Conservation (phyloP, 116 monocot genomes). For the Phalaenopsis hybrid region DNA sequence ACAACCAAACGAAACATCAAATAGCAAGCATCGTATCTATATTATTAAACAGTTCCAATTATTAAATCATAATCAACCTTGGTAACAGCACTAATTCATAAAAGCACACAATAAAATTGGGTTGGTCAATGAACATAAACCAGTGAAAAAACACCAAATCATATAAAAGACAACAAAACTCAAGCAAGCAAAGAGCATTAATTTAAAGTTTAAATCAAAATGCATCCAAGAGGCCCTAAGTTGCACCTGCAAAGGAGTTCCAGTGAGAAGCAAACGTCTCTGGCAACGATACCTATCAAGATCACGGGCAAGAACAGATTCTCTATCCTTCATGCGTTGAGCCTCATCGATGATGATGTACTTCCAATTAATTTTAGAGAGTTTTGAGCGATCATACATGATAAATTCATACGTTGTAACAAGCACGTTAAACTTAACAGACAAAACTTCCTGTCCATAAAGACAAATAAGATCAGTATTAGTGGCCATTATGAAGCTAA, state of each 20-base stretch:
- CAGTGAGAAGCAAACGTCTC: conserved; percentile 88
- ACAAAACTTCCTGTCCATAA: conserved; percentile 59
- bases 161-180: neutral
- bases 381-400: conserved; percentile 92
- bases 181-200: neutral
- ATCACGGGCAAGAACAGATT: conserved; percentile 95
- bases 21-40: neutral
- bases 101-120: neutral
- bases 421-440: conserved; percentile 91
- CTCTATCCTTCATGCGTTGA: conserved; percentile 96
- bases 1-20: conserved; percentile 1
- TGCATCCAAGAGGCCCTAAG: neutral
- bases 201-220: neutral
- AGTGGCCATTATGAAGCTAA: neutral
- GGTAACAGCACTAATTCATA: neutral
- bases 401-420: conserved; percentile 97
- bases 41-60: neutral
- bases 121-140: neutral
- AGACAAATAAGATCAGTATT: conserved; percentile 5
- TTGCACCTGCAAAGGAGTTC: conserved; percentile 80
- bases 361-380: conserved; percentile 95
- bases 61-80: neutral
- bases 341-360: conserved; percentile 99
- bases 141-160: neutral
- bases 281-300: conserved; percentile 95